A percentile compares a stretch with the other conserved stretches of the same genome.
These are phyloP conservation scores for Bipolaris victoriae DNA, from an alignment of 2,329 filamentous ascomycete genomes.

Conservation along the genomic window DNA sequence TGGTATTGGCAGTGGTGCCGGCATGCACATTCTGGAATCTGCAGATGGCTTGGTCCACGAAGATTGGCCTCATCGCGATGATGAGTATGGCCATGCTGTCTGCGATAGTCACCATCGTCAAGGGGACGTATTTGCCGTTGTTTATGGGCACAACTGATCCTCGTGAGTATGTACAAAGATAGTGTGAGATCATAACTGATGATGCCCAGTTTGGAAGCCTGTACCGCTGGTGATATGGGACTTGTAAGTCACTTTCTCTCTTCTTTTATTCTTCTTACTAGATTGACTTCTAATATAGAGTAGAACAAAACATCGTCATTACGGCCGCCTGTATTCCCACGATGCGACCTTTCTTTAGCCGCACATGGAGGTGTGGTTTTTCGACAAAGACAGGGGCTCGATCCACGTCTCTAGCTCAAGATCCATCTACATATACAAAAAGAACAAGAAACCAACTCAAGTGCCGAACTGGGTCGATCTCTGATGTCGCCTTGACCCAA, in stretches of 20 bases:
- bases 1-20: slow-evolving; percentile 13
- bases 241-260: background rate
- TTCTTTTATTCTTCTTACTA: background rate
- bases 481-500: background rate
- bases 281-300: background rate
- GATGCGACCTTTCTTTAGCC: slow-evolving; percentile 15
- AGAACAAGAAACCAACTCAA: background rate
- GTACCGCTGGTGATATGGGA: background rate
- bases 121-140: slow-evolving; percentile 12
- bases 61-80: slow-evolving; percentile 9
- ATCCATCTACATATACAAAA: background rate
- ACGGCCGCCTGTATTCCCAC: slow-evolving; percentile 21
- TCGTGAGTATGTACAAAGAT: background rate
- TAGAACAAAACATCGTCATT: slow-evolving; percentile 19
- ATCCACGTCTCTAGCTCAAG: background rate
- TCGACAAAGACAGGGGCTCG: background rate
- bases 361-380: slow-evolving; percentile 6
- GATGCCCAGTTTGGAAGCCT: background rate
- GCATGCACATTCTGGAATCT: slow-evolving; percentile 11
- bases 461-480: background rate
- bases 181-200: background rate
- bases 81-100: slow-evolving; percentile 19
- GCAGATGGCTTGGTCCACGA: slow-evolving; percentile 15
- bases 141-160: slow-evolving; percentile 11
- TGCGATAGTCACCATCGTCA: slow-evolving; percentile 14